phyloP scores from a whole-genome alignment of 1,284 basidiomycete genomes.

The Puccinia horiana region DNA sequence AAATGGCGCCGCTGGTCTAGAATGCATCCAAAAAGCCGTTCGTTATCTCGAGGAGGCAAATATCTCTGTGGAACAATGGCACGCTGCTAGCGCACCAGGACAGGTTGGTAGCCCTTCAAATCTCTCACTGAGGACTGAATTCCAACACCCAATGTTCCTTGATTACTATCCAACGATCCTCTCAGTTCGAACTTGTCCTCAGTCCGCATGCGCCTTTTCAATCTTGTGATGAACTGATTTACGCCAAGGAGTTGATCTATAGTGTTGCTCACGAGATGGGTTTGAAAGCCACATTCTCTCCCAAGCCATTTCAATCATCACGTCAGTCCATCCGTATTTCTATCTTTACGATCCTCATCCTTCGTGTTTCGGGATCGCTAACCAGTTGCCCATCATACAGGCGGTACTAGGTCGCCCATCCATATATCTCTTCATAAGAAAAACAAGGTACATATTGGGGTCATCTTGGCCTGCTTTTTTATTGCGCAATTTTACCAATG shows the following conservation, averaged over 20 bases:
- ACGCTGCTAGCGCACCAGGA: conserved; percentile 40
- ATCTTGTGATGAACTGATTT: conserved; percentile 47
- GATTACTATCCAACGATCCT: not conserved
- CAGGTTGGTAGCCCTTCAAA: conserved; percentile 18
- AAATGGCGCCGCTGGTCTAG: conserved; percentile 30
- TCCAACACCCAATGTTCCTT: conserved; percentile 11
- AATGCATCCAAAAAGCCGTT: conserved; percentile 37
- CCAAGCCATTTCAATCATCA: conserved; percentile 36
- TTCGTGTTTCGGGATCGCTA: not conserved
- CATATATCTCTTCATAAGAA: conserved; percentile 44
- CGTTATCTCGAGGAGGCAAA: conserved; percentile 19
- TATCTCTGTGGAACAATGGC: conserved; percentile 46
- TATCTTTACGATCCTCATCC: not conserved
- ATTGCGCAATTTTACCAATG: not conserved
- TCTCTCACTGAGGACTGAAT: not conserved
- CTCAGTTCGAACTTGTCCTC: conserved; percentile 44
- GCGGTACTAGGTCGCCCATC: conserved; percentile 36
- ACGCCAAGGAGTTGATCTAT: conserved; percentile 46
- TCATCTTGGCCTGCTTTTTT: not conserved
- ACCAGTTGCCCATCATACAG: conserved; percentile 11
- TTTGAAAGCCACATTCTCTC: conserved; percentile 44
- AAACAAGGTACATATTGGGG: conserved; percentile 20
- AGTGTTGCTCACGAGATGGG: conserved; percentile 46
- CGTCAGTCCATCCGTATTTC: conserved; percentile 4
- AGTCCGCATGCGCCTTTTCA: conserved; percentile 47